Percentiles rank a stretch among this genome's conserved stretches.
These are phyloP conservation scores for Pichia sp. DNA, from an alignment of 1,139 yeast genomes.

Conservation along the genomic window DNA sequence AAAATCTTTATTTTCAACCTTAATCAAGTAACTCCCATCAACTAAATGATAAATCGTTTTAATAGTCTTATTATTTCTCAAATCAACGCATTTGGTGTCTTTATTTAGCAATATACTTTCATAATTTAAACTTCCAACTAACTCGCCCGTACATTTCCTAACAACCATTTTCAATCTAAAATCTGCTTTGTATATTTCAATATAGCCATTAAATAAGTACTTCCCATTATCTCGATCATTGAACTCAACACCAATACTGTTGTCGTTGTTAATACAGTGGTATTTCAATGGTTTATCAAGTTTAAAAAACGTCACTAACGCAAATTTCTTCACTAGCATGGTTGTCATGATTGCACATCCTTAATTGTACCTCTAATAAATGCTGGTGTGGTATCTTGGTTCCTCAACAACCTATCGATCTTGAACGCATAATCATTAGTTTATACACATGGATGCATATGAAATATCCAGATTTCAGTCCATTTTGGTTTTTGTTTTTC, in stretches of 20 bases:
- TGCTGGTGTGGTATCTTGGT: no score
- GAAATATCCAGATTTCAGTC: no score
- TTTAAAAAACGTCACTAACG: not conserved
- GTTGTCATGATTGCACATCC: not conserved
- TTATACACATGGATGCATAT: no score
- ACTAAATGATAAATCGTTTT: slow-evolving; percentile 9
- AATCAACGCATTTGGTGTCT: not conserved
- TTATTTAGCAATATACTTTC: slow-evolving; percentile 13
- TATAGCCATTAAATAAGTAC: slow-evolving; percentile 20
- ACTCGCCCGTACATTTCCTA: slow-evolving; percentile 12
- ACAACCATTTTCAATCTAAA: not conserved
- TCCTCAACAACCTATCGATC: no score
- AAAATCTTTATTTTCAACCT: not conserved
- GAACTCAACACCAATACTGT: slow-evolving; percentile 6
- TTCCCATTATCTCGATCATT: not conserved
- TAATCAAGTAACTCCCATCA: slow-evolving; percentile 19
- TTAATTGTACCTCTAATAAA: no score
- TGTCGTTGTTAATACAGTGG: not conserved
- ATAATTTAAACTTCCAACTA: slow-evolving; percentile 20
- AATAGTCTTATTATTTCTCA: not conserved
- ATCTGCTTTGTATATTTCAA: slow-evolving; percentile 14
- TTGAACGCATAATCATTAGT: no score
- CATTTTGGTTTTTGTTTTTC: no score
- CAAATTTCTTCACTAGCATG: not conserved
- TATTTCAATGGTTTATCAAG: not conserved